phyloP scores from a whole-genome alignment of 2,329 filamentous ascomycete species.

The Tolypocladium album region DNA sequence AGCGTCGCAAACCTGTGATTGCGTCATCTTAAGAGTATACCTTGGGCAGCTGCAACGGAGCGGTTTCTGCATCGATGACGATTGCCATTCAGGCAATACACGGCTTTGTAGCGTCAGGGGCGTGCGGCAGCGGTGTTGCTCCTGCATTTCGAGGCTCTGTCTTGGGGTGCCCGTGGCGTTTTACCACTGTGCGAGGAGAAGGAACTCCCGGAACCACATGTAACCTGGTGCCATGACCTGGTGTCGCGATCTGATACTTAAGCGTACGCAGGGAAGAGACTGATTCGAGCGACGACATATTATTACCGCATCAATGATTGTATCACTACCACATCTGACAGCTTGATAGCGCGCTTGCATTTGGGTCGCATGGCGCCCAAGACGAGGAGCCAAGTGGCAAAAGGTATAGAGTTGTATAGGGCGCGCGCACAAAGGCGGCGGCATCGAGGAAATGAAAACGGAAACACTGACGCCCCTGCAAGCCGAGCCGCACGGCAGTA shows the following conservation, averaged over 20 bases:
- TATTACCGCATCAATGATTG: background rate
- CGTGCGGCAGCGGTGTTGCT: background rate
- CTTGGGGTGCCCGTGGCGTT: background rate
- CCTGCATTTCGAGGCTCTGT: background rate
- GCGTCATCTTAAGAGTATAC: background rate
- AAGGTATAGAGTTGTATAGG: conserved; percentile 10
- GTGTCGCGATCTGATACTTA: too few relatives aligned
- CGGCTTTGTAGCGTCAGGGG: background rate
- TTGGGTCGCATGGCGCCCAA: conserved; percentile 13
- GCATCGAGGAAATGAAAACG: background rate
- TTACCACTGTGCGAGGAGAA: background rate
- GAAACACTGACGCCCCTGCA: background rate
- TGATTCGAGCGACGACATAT: background rate
- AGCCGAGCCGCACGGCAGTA: conserved; percentile 4
- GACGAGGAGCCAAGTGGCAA: conserved; percentile 11
- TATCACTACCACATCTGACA: background rate
- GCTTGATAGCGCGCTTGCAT: background rate
- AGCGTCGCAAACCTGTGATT: background rate
- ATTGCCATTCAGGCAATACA: background rate
- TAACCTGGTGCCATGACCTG: too few relatives aligned
- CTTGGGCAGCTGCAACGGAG: background rate
- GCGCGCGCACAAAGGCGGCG: background rate
- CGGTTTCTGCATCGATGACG: background rate
- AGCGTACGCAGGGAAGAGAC: background rate
- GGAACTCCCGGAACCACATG: background rate